Percentiles rank a stretch among this genome's conserved stretches.
These are phyloP conservation scores for Blastomyces gilchristii DNA, from an alignment of 2,329 filamentous ascomycete species.

Conservation along the genomic window DNA sequence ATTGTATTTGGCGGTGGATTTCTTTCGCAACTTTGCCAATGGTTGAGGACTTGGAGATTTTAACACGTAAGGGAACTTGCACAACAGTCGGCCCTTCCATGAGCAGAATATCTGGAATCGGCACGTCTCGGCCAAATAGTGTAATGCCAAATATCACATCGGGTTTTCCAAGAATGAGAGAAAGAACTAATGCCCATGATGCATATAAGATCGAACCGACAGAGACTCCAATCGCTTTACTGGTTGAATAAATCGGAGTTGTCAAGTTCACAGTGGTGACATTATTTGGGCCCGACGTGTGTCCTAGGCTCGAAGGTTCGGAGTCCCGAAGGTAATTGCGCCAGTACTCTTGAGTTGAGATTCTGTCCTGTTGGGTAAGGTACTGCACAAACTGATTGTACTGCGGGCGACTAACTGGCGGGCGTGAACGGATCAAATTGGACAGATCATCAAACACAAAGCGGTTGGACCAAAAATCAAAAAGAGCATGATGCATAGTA, in stretches of 20 bases:
- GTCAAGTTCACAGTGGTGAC: background rate
- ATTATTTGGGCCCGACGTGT: background rate
- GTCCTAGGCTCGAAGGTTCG: background rate
- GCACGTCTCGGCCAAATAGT: conserved; percentile 32
- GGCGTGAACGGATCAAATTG: conserved; percentile 4
- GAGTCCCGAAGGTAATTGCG: background rate
- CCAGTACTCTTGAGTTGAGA: conserved; percentile 2
- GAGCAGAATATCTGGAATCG: conserved; percentile 28
- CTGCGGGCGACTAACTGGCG: background rate
- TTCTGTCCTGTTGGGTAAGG: background rate
- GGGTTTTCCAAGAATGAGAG: conserved; percentile 26
- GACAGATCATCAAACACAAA: conserved; percentile 22
- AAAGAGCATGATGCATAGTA: conserved; percentile 27
- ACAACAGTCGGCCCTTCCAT: conserved; percentile 35
- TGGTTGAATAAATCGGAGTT: background rate
- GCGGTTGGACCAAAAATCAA: conserved; percentile 26
- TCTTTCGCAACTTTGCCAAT: background rate
- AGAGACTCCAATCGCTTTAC: background rate
- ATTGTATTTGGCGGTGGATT: background rate
- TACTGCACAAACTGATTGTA: background rate
- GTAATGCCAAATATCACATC: conserved; percentile 36
- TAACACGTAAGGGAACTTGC: conserved; percentile 31
- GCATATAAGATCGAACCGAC: conserved; percentile 15
- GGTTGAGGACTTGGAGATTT: conserved; percentile 20
- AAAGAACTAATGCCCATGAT: conserved; percentile 32